Conservation (phyloP, 352 stramenopile genomes). For the Globisporangium mamillatum region DNA sequence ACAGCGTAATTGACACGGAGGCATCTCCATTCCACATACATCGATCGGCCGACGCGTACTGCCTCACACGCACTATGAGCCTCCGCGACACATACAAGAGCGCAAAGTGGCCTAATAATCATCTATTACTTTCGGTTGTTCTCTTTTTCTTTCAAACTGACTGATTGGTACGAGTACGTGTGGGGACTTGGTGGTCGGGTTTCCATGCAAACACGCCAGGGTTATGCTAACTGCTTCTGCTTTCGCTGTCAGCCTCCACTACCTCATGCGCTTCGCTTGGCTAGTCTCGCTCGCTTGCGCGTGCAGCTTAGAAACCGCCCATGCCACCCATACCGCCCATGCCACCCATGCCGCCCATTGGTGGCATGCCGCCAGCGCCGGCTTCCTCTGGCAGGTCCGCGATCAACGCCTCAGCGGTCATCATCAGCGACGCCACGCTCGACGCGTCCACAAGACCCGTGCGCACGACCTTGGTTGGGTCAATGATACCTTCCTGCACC, state of each 20-base stretch:
- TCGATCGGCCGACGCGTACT: no score
- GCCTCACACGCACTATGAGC: no score
- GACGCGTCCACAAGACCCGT: slow-evolving; percentile 98
- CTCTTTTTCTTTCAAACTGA: slow-evolving; percentile 17
- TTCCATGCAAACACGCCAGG: neutral
- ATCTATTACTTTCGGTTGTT: slow-evolving; percentile 38
- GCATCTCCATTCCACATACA: no score
- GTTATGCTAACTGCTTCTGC: neutral
- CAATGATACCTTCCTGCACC: slow-evolving; percentile 97
- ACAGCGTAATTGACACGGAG: neutral
- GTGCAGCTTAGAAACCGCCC: slow-evolving; percentile 54
- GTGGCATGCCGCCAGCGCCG: slow-evolving; percentile 36
- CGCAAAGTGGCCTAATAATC: slow-evolving; percentile 28
- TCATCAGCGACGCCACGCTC: slow-evolving; percentile 98
- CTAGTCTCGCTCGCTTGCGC: neutral
- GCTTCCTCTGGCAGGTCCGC: slow-evolving; percentile 93
- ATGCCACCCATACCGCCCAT: slow-evolving; percentile 81
- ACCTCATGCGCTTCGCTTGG: neutral
- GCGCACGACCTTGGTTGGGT: slow-evolving; percentile 98
- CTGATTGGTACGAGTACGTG: slow-evolving; percentile 5
- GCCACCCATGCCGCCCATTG: slow-evolving; percentile 83
- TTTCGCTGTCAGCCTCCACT: neutral
- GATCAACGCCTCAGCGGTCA: slow-evolving; percentile 99
- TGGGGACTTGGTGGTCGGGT: neutral
- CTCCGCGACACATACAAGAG: neutral